Evolutionary conservation across 1,284 basidiomycete species (phyloP).

Genomic region (Ustilago lituana): DNA sequence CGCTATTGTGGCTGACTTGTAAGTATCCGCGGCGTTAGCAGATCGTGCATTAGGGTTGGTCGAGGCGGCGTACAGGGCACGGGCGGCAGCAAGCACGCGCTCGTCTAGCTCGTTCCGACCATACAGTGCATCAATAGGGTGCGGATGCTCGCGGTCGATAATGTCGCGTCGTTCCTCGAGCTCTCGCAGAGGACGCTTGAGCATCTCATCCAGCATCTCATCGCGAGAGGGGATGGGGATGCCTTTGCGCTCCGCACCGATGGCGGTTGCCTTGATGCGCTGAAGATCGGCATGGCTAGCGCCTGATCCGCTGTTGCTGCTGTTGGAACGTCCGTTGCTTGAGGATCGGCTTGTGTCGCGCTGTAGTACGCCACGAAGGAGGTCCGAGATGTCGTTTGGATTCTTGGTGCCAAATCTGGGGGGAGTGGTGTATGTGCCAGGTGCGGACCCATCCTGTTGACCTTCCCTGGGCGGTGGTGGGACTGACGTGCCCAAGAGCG

Average conservation of each 20-base stretch:
- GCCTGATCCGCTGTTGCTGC: neutral
- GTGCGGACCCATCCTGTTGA: conserved; percentile 8
- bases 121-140: conserved; percentile 54
- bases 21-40: conserved; percentile 10
- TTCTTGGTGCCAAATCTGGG: conserved; percentile 36
- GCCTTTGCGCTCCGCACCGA: conserved; percentile 39
- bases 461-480: conserved; percentile 51
- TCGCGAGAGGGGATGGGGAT: conserved; percentile 47
- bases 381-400: conserved; percentile 51
- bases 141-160: conserved; percentile 53
- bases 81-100: conserved; percentile 50
- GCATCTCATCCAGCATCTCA: conserved; percentile 51
- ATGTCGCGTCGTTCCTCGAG: conserved; percentile 26
- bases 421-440: conserved; percentile 23
- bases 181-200: conserved; percentile 43
- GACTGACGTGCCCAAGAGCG: conserved; percentile 51
- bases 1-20: conserved; percentile 22
- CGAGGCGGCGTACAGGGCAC: conserved; percentile 35
- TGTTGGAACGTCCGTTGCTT: conserved; percentile 2
- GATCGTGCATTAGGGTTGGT: conserved; percentile 2
- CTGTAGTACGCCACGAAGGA: conserved; percentile 33
- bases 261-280: conserved; percentile 43
- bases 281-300: conserved; percentile 35
- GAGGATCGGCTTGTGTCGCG: conserved; percentile 14
- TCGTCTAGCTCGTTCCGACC: conserved; percentile 61